Conservation (phyloP, 1,284 basidiomycete genomes). For the Pterula multifida region DNA sequence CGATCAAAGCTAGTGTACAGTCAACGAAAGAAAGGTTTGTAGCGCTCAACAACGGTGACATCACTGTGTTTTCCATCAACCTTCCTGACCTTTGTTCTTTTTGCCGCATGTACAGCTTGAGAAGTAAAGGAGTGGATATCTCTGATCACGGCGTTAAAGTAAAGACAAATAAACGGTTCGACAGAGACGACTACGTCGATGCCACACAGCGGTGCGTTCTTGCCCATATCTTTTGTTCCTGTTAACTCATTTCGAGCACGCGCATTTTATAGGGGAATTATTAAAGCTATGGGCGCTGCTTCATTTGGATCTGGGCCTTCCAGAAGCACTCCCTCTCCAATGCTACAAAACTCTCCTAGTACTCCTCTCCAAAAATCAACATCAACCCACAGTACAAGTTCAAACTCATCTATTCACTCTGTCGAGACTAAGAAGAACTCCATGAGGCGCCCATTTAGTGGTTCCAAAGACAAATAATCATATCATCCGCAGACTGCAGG, state of each 20-base stretch:
- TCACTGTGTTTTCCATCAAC: slow-evolving; percentile 4
- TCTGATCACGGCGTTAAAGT: slow-evolving; percentile 47
- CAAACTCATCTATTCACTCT: neutral
- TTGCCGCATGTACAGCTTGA: slow-evolving; percentile 27
- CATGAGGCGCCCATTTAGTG: neutral
- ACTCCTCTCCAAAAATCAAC: neutral
- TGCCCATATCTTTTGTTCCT: neutral
- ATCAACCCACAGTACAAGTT: neutral
- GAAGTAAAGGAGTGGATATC: slow-evolving; percentile 40
- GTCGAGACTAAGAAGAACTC: neutral
- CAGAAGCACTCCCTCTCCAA: slow-evolving; percentile 9
- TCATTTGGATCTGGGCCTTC: slow-evolving; percentile 16
- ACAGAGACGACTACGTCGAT: slow-evolving; percentile 53
- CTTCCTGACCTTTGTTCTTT: neutral
- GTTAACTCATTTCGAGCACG: neutral
- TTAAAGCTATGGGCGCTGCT: slow-evolving; percentile 26
- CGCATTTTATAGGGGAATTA: slow-evolving; percentile 21
- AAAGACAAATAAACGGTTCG: slow-evolving; percentile 45
- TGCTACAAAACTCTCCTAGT: neutral
- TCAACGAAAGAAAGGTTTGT: slow-evolving; percentile 38
- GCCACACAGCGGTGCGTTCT: slow-evolving; percentile 52
- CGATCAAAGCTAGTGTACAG: slow-evolving; percentile 26
- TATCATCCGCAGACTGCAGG: neutral
- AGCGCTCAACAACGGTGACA: slow-evolving; percentile 1
- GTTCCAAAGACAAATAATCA: neutral